Conservation (phyloP, 1,139 yeast species). For the Sugiyamaella neomexicana region DNA sequence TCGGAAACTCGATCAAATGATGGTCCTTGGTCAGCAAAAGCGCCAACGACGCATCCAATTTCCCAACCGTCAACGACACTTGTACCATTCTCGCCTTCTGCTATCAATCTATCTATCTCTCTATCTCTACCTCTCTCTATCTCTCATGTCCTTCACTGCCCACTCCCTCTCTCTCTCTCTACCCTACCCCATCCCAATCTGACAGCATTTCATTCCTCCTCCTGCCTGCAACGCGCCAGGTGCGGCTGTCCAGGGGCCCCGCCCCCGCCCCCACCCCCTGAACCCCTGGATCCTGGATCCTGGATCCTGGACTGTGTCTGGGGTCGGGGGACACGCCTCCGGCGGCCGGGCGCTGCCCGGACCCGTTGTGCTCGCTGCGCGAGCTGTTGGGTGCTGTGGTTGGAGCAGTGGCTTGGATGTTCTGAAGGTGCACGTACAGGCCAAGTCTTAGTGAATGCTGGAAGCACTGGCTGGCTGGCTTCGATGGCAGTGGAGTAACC, state of each 20-base stretch:
- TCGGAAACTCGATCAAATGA: constrained; percentile 94
- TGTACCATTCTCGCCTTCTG: constrained; percentile 56
- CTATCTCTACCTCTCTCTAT: not conserved
- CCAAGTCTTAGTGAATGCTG: no score
- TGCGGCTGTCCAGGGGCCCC: constrained; percentile 1
- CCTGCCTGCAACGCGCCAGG: not conserved
- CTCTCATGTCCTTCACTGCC: not conserved
- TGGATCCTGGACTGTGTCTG: no score
- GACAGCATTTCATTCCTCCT: no score
- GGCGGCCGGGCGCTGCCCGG: not conserved
- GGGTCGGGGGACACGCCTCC: not conserved
- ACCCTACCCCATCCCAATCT: no score
- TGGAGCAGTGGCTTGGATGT: no score
- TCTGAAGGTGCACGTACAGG: no score
- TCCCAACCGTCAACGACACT: constrained; percentile 92
- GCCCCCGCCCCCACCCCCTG: no score
- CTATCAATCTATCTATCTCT: not conserved
- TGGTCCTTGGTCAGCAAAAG: constrained; percentile 87
- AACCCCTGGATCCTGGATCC: no score
- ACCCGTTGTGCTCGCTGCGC: not conserved
- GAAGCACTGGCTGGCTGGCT: no score
- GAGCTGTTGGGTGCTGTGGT: not conserved
- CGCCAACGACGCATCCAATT: constrained; percentile 92
- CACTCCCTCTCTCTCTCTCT: no score
- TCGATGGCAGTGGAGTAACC: no score